These are phyloP conservation scores for Salix suchowensis DNA, from an alignment of 345 rosid genomes.

Conservation along the genomic window DNA sequence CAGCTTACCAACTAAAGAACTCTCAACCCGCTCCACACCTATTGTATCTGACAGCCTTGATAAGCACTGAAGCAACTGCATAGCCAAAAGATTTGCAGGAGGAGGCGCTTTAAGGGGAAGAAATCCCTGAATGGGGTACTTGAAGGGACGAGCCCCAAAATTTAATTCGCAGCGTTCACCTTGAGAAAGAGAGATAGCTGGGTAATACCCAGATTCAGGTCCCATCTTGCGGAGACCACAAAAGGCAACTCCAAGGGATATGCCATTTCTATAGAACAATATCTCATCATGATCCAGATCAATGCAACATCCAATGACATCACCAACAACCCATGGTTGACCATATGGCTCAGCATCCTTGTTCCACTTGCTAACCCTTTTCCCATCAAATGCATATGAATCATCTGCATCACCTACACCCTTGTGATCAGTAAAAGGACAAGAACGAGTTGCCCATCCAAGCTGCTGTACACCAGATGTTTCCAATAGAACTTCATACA, in stretches of 20 bases:
- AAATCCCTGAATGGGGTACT: slow-evolving; percentile 56
- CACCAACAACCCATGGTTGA: slow-evolving; percentile 88
- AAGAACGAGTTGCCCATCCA: slow-evolving; percentile 91
- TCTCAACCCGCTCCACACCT: slow-evolving; percentile 47
- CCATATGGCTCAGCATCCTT: slow-evolving; percentile 75
- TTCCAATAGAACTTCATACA: slow-evolving; percentile 91
- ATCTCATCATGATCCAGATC: slow-evolving; percentile 69
- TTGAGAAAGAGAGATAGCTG: slow-evolving; percentile 87
- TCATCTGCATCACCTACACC: slow-evolving; percentile 99
- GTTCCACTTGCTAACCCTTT: slow-evolving; percentile 88
- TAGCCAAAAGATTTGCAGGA: slow-evolving; percentile 34
- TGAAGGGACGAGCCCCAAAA: slow-evolving; percentile 83
- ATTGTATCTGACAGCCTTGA: slow-evolving; percentile 62
- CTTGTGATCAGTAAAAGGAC: slow-evolving; percentile 85
- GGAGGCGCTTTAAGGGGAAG: slow-evolving; percentile 73
- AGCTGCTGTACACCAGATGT: slow-evolving; percentile 91
- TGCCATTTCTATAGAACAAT: slow-evolving; percentile 75
- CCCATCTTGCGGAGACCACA: slow-evolving; percentile 68
- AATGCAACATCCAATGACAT: slow-evolving; percentile 90
- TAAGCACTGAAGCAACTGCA: slow-evolving; percentile 61
- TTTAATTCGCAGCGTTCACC: slow-evolving; percentile 87
- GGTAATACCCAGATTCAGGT: slow-evolving; percentile 80
- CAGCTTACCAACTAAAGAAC: slow-evolving; percentile 53
- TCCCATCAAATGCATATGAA: slow-evolving; percentile 98
- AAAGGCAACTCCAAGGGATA: slow-evolving; percentile 79